Evolutionary conservation across 345 rosid species (phyloP).

Genomic region (Syzygium grande): DNA sequence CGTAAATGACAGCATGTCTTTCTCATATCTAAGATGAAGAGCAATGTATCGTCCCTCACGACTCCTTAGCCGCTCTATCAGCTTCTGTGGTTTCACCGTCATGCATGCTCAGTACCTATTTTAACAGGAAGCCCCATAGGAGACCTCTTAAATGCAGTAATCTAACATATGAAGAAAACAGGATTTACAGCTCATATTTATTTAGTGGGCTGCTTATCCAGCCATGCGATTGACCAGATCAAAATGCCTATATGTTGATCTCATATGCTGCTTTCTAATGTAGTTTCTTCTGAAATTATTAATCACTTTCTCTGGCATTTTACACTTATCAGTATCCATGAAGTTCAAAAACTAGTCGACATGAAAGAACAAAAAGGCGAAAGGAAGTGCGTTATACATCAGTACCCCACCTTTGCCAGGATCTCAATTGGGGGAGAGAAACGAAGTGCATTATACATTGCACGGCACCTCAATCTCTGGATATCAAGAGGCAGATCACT

Average conservation of each 20-base stretch:
- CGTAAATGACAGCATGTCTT: conserved; percentile 94
- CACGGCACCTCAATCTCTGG: conserved; percentile 91
- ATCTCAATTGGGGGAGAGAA: conserved; percentile 73
- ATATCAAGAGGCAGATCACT: conserved; percentile 76
- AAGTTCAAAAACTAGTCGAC: neutral
- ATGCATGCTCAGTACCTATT: conserved; percentile 79
- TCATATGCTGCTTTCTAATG: neutral
- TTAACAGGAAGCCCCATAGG: conserved; percentile 89
- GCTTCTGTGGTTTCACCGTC: conserved; percentile 91
- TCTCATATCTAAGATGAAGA: conserved; percentile 92
- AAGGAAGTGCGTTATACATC: neutral
- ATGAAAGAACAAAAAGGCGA: neutral
- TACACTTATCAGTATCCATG: neutral
- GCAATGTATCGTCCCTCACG: conserved; percentile 73
- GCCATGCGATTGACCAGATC: neutral
- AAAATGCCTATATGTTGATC: neutral
- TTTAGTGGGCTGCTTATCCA: neutral
- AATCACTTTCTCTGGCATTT: neutral
- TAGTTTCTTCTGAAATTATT: neutral
- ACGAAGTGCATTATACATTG: conserved; percentile 60
- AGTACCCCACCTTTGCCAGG: conserved; percentile 68
- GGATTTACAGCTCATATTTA: neutral
- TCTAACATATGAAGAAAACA: neutral
- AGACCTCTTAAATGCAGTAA: conserved; percentile 70
- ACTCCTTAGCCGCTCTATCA: conserved; percentile 80